These are phyloP conservation scores for Abortiporus biennis DNA, from an alignment of 1,284 basidiomycete species.

Conservation along the genomic window DNA sequence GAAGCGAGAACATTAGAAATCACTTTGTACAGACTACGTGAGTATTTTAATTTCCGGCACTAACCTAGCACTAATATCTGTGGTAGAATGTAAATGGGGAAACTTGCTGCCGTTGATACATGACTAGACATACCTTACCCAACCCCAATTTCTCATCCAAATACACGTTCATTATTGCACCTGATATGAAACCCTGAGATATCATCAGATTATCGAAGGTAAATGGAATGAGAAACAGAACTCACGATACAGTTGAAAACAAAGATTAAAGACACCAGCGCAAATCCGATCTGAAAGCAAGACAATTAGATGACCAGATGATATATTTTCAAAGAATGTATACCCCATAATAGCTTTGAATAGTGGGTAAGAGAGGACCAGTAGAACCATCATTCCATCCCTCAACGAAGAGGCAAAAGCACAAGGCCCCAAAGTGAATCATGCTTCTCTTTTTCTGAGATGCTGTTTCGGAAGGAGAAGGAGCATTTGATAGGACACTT, in stretches of 20 bases:
- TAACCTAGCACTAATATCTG: constrained; percentile 2
- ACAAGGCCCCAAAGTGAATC: constrained; percentile 30
- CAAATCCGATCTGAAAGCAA: constrained; percentile 41
- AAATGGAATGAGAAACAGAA: too few species aligned
- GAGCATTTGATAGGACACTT: too few species aligned
- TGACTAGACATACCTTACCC: constrained; percentile 27
- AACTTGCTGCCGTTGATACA: too few species aligned
- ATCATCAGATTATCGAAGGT: constrained; percentile 44
- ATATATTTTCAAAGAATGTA: constrained; percentile 9
- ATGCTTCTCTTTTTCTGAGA: too few species aligned
- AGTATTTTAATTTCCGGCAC: background rate
- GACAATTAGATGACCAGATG: too few species aligned
- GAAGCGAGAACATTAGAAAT: too few species aligned
- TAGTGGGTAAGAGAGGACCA: constrained; percentile 49
- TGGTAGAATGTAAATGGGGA: too few species aligned
- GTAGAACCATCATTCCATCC: constrained; percentile 56
- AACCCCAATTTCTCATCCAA: constrained; percentile 55
- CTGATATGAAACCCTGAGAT: constrained; percentile 48
- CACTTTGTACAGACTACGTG: background rate
- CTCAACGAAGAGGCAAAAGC: constrained; percentile 34
- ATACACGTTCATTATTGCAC: constrained; percentile 46
- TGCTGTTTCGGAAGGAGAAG: too few species aligned
- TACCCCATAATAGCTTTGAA: constrained; percentile 50
- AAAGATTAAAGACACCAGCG: constrained; percentile 43
- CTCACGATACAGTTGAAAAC: constrained; percentile 24